Conservation (phyloP, 108 stramenopile genomes). For the Discostella pseudostelligera region DNA sequence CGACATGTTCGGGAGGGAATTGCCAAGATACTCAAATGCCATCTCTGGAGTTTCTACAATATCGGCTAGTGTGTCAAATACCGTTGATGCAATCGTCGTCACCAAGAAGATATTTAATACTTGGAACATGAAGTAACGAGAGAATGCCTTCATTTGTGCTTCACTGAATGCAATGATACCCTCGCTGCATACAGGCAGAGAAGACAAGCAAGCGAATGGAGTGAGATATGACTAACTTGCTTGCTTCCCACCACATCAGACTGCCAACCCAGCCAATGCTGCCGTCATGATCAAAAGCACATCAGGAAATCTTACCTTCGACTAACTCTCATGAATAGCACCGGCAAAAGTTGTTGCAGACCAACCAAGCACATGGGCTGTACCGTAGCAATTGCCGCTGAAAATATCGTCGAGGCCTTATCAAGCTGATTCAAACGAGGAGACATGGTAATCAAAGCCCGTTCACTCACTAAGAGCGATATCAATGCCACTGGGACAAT, state of each 20-base stretch:
- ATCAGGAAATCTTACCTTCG: slow-evolving; percentile 10
- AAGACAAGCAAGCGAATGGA: too few species aligned
- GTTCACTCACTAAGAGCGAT: slow-evolving; percentile 83
- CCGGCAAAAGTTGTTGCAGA: slow-evolving; percentile 82
- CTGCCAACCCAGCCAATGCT: too few species aligned
- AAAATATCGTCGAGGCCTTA: slow-evolving; percentile 77
- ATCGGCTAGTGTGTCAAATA: slow-evolving; percentile 85
- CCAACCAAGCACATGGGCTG: slow-evolving; percentile 85
- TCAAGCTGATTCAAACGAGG: slow-evolving; percentile 77
- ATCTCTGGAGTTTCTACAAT: slow-evolving; percentile 84
- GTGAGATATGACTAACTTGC: too few species aligned
- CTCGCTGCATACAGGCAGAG: slow-evolving; percentile 44
- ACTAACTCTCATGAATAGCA: slow-evolving; percentile 77
- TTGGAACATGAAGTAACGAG: slow-evolving; percentile 89
- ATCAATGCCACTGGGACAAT: slow-evolving; percentile 81
- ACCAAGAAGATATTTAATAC: slow-evolving; percentile 90
- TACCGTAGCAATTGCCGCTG: slow-evolving; percentile 75
- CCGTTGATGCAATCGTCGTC: slow-evolving; percentile 85
- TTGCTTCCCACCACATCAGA: too few species aligned
- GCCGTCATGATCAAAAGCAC: too few species aligned
- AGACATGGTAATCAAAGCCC: slow-evolving; percentile 74
- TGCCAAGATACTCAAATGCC: slow-evolving; percentile 86
- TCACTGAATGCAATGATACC: slow-evolving; percentile 80
- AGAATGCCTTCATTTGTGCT: slow-evolving; percentile 88
- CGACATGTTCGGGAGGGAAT: slow-evolving; percentile 84